Evolutionary conservation across 2,329 filamentous ascomycete genomes (phyloP), one percentile per base, ranked within the genome.

Genomic region (Penicillium hesseltinei): DNA sequence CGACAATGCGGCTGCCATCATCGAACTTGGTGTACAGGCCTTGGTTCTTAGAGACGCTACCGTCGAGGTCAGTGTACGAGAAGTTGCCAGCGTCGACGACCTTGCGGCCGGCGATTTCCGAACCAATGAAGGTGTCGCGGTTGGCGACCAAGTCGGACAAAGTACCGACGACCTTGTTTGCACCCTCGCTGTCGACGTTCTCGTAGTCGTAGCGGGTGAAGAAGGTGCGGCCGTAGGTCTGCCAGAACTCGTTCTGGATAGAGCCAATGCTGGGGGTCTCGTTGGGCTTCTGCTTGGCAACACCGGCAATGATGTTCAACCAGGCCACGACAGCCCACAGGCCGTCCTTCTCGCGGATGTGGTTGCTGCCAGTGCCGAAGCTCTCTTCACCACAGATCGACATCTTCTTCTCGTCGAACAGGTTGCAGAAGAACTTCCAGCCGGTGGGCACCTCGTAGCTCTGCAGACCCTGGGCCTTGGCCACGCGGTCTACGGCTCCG

Each of bases 201-300:
- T 99, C 94, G 79, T 96, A 99, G 79, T 99, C 94, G 78, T 97
- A 97, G 63, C 94, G 91, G 43, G 94, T 99, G 84, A 99, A 99
- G 83, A 97, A 99, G 33, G 92, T 97, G 58, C 94, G 92, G 70
- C 94, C 94, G 76, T 99, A 99, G 56, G 86, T 90, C 70, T 85
- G 84, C 94, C 94, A 99, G 85, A 99, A 97, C 74, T 97, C 91
- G 70, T 91, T 87, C 80, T 99, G 94, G 75, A 99, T 97, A 77
- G 92, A 89, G 72, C 90, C 90, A 78, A 99, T 97, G 79, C 90
- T 96, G 50, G 93, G 92, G 3, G 89, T 91, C 66, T 90, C 87
- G 58, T 82, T 86, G 21, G 90, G 86, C 71, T 88, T 88, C 75
- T 91, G 84, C 74, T 94, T 87, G 63, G 92, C 92, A 47, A 97